Evolutionary conservation across 148 eudicot species (phyloP), one percentile per base, ranked within the genome.

Genomic region (Cornus suecica): DNA sequence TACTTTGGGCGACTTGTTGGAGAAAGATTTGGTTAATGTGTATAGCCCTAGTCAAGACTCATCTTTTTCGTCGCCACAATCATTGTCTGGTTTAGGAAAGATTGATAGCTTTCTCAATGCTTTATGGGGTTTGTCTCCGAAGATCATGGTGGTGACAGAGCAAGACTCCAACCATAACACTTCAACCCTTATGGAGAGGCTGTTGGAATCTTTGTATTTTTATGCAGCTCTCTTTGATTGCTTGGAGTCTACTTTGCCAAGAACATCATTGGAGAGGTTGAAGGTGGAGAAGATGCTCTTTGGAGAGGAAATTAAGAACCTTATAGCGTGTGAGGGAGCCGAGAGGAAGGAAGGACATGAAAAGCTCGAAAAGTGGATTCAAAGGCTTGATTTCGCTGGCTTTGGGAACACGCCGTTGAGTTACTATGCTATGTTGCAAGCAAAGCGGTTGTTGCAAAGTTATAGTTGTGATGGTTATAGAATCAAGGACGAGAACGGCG

Each of bases 141-240:
- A 95, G 71, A 77, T 95, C 31, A 85, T 95, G 94, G 90, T 95
- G 68, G 90, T 92, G 48, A 69, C 94, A 0, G 99, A 95, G 84
- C 99, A 92, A 79, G 99, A 92, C 45, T 88, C 99, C 0, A 88
- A 85, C 63, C 97, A 95, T 62, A 92, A 92, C 61, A 91, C 90
- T 22, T 74, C 86, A 0, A 83, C 84, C 4, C 75, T 92, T 2
- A 86, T 91, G 97, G 97, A 91, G 84, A 88, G 99, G 74, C 71
- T 92, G 37, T 84, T 87, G 42, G 99, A 95, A 52, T 85, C 97
- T 10, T 79, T 95, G 75, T 85, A 90, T 70, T 95, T 84, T 72
- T 95, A 95, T 52, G 99, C 99, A 14, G 94, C 97, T 0, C 76
- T 95, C 26, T 95, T 95, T 23, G 99, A 95, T 61, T 92, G 99